Conservation (phyloP, 495 filamentous ascomycete species). For the Xylaria longipes region DNA sequence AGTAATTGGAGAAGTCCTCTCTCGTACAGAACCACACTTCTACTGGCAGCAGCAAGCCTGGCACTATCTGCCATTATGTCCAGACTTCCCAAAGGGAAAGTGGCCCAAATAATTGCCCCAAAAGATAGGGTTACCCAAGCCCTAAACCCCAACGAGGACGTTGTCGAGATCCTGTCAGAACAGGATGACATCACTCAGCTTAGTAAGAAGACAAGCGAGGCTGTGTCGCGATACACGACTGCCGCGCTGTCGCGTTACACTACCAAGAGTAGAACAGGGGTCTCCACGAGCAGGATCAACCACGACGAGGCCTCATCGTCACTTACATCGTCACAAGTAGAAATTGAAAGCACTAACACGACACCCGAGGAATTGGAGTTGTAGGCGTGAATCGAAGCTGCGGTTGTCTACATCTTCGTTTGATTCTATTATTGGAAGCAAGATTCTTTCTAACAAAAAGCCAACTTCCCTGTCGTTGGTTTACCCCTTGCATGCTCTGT, state of each 20-base stretch:
- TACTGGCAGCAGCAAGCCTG: neutral
- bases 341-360: neutral
- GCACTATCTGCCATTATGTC: neutral
- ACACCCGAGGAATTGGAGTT: constrained; percentile 15
- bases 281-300: constrained; percentile 14
- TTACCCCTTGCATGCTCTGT: no score
- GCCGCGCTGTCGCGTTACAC: constrained; percentile 9
- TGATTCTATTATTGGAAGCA: neutral
- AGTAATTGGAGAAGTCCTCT: neutral
- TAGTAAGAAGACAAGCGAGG: neutral
- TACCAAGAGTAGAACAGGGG: constrained; percentile 7
- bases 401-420: neutral
- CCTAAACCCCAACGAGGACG: neutral
- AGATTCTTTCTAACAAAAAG: neutral
- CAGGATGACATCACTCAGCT: neutral
- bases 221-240: constrained; percentile 15
- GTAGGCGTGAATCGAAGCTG: neutral
- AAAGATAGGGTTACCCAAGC: neutral
- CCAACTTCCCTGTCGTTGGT: no score
- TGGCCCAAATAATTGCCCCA: neutral
- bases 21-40: neutral
- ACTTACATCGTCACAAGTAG: neutral
- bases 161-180: neutral
- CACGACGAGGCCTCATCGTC: constrained; percentile 1
- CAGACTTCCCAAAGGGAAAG: neutral